phyloP scores from a whole-genome alignment of 2,329 filamentous ascomycete genomes.

The Nigrospora sphaerica region DNA sequence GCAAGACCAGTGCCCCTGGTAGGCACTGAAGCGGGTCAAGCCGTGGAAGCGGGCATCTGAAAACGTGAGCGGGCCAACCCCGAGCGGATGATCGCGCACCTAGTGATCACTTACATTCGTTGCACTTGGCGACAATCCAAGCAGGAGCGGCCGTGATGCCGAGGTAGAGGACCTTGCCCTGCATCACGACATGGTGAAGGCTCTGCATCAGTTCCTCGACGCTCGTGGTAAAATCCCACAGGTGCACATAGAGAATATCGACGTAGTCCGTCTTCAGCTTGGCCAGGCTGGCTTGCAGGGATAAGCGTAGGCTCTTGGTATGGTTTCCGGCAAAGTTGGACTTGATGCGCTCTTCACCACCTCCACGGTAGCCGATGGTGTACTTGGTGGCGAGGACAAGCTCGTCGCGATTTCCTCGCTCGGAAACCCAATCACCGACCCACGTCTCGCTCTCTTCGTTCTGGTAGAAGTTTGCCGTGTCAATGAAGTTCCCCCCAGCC shows the following conservation, averaged over 20 bases:
- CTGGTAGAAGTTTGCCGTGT: slow-evolving; percentile 55
- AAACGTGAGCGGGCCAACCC: slow-evolving; percentile 36
- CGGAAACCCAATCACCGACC: slow-evolving; percentile 51
- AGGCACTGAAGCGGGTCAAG: slow-evolving; percentile 28
- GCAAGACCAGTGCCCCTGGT: slow-evolving; percentile 31
- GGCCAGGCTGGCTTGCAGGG: slow-evolving; percentile 43
- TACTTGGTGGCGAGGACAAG: slow-evolving; percentile 52
- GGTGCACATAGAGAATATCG: slow-evolving; percentile 37
- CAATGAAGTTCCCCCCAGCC: slow-evolving; percentile 61
- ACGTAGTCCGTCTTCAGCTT: slow-evolving; percentile 55
- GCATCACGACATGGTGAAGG: slow-evolving; percentile 31
- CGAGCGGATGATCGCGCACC: slow-evolving; percentile 3
- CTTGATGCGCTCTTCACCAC: slow-evolving; percentile 25
- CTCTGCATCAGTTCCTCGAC: slow-evolving; percentile 35
- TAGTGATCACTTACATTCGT: slow-evolving; percentile 16
- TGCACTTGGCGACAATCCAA: slow-evolving; percentile 31
- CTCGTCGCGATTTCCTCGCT: slow-evolving; percentile 40
- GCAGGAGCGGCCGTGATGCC: slow-evolving; percentile 31
- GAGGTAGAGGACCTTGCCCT: slow-evolving; percentile 34
- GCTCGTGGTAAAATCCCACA: slow-evolving; percentile 34
- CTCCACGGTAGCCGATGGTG: slow-evolving; percentile 37
- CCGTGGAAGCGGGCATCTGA: slow-evolving; percentile 29
- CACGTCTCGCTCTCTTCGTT: slow-evolving; percentile 48
- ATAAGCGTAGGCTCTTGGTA: slow-evolving; percentile 48
- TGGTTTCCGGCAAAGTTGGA: slow-evolving; percentile 50